Evolutionary conservation across 1,284 basidiomycete species (phyloP).

Genomic region (Afroboletus lepidellus): DNA sequence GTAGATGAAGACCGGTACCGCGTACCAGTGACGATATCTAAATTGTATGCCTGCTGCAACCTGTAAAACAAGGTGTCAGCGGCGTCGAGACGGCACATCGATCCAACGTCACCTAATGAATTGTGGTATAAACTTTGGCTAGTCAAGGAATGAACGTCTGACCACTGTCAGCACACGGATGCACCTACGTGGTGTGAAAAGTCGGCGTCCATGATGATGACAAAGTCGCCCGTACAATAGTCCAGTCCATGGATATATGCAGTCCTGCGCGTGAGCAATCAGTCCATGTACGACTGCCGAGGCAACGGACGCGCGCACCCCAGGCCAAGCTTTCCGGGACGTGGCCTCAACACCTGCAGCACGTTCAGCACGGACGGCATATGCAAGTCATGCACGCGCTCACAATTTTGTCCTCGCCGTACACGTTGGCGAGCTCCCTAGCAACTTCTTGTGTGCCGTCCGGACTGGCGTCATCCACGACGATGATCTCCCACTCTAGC

Average conservation of each 20-base stretch:
- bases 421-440: conserved; percentile 68
- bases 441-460: conserved; percentile 92
- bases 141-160: conserved; percentile 9
- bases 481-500: conserved; percentile 80
- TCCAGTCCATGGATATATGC: conserved; percentile 91
- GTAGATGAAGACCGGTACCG: conserved; percentile 68
- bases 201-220: conserved; percentile 96
- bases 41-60: conserved; percentile 74
- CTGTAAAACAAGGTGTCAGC: conserved; percentile 37
- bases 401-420: conserved; percentile 84
- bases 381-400: conserved; percentile 22
- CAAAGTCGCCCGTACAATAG: conserved; percentile 88
- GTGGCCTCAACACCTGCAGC: conserved; percentile 72
- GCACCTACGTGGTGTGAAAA: conserved; percentile 86
- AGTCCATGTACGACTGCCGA: background rate
- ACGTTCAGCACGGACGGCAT: background rate
- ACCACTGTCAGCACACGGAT: background rate
- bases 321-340: conserved; percentile 85
- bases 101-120: conserved; percentile 64
- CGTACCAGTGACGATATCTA: conserved; percentile 91
- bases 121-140: conserved; percentile 91
- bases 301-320: conserved; percentile 50
- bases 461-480: conserved; percentile 90
- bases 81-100: background rate
- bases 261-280: conserved; percentile 51